Conservation (phyloP, 441 rosid species). For the Kokia cookei region DNA sequence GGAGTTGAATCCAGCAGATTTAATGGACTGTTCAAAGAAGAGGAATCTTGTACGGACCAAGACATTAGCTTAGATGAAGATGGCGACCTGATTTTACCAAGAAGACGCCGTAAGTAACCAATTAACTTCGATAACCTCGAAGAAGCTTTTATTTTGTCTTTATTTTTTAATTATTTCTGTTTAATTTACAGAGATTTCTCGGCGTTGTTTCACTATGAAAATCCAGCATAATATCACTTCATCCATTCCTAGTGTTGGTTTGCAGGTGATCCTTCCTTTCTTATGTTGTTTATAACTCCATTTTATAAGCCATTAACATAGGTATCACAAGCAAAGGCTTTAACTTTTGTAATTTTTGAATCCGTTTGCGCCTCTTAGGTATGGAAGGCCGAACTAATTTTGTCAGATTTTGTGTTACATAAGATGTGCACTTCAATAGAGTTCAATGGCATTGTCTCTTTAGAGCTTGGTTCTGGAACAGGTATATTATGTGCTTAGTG, state of each 20-base stretch:
- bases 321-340: neutral
- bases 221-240: constrained; percentile 73
- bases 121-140: neutral
- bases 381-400: constrained; percentile 78
- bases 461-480: constrained; percentile 94
- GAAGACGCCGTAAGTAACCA: constrained; percentile 45
- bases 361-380: constrained; percentile 38
- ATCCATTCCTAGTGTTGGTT: constrained; percentile 66
- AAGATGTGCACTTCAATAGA: constrained; percentile 56
- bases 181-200: constrained; percentile 22
- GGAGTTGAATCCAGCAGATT: constrained; percentile 28
- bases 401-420: constrained; percentile 77
- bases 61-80: constrained; percentile 51
- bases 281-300: neutral
- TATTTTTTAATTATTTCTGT: neutral
- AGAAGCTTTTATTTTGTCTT: neutral
- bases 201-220: constrained; percentile 35
- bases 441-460: constrained; percentile 39
- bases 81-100: constrained; percentile 75
- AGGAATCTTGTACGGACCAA: constrained; percentile 5
- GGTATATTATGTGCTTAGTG: constrained; percentile 30
- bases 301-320: neutral
- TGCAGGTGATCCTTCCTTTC: constrained; percentile 51
- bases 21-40: constrained; percentile 26
- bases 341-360: neutral